Evolutionary conservation across 805 yeast species (phyloP).

Genomic region (Suhomyces sp.): DNA sequence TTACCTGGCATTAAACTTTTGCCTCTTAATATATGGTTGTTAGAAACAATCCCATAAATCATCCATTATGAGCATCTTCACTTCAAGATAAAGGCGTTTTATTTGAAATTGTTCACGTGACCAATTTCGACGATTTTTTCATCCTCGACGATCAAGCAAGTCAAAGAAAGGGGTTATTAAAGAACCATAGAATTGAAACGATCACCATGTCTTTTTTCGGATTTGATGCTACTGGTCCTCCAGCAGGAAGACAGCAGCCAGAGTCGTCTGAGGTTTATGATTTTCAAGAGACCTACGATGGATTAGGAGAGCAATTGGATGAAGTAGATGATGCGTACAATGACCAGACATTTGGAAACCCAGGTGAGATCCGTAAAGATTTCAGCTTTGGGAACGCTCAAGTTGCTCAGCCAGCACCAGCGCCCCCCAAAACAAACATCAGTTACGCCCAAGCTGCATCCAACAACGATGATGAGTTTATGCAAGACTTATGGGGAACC

Average conservation of each 20-base stretch:
- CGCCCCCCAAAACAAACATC: conserved; percentile 22
- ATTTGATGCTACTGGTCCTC: conserved; percentile 50
- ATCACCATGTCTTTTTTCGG: conserved; percentile 63
- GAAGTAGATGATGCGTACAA: conserved; percentile 78
- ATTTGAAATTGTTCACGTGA: background rate
- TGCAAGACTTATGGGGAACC: conserved; percentile 46
- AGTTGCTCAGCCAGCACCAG: background rate
- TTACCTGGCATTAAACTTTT: too few relatives aligned
- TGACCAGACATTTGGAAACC: conserved; percentile 71
- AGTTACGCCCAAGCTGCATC: conserved; percentile 43
- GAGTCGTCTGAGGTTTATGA: conserved; percentile 46
- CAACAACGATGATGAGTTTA: conserved; percentile 41
- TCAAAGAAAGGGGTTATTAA: background rate
- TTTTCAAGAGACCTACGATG: conserved; percentile 82
- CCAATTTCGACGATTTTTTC: conserved; percentile 1
- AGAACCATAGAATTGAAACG: background rate
- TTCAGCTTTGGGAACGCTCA: conserved; percentile 50
- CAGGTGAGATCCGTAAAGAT: conserved; percentile 53
- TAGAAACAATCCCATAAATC: too few relatives aligned
- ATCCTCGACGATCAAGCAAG: background rate
- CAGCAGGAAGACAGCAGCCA: conserved; percentile 15
- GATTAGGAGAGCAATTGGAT: conserved; percentile 61
- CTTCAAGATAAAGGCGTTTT: background rate
- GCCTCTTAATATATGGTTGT: too few relatives aligned
- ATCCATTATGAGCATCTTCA: background rate